These are phyloP conservation scores for Papiliotrema flavescens DNA, from an alignment of 1,284 basidiomycete species.

Conservation along the genomic window DNA sequence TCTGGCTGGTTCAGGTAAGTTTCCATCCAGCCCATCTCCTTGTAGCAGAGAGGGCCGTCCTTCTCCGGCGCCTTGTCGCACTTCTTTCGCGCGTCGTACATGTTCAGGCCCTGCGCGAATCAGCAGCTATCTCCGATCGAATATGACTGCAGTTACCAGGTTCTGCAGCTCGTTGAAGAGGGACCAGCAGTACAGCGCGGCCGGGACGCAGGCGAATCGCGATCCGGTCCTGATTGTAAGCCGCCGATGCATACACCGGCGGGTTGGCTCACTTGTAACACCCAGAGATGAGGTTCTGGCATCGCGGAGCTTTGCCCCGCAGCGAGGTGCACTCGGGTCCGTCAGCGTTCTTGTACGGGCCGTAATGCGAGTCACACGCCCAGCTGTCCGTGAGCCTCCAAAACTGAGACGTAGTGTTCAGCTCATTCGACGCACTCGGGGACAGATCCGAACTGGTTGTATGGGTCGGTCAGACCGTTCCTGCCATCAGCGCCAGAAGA, in stretches of 20 bases:
- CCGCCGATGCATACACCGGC: not conserved
- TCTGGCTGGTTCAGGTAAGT: conserved; percentile 68
- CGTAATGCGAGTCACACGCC: conserved; percentile 41
- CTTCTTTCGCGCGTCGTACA: conserved; percentile 75
- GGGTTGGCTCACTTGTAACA: conserved; percentile 44
- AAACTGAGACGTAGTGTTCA: not conserved
- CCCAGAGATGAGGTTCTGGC: conserved; percentile 43
- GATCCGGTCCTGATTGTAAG: conserved; percentile 36
- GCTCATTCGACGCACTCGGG: conserved; percentile 58
- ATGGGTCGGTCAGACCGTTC: conserved; percentile 63
- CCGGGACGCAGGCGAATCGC: conserved; percentile 57
- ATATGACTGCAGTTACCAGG: conserved; percentile 24
- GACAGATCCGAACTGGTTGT: conserved; percentile 67
- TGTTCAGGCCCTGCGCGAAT: conserved; percentile 46
- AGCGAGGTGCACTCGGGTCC: conserved; percentile 37
- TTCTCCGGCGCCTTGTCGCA: conserved; percentile 61
- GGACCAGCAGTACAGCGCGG: conserved; percentile 52
- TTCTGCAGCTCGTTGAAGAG: conserved; percentile 55
- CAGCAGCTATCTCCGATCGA: not conserved
- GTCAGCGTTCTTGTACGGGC: conserved; percentile 39
- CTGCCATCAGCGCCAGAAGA: conserved; percentile 7
- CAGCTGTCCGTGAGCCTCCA: conserved; percentile 53
- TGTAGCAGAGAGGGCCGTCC: conserved; percentile 66
- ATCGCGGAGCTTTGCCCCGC: conserved; percentile 38
- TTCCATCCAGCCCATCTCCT: conserved; percentile 74